Conservation (phyloP, 2,329 filamentous ascomycete species). For the Xylariaceae sp. region DNA sequence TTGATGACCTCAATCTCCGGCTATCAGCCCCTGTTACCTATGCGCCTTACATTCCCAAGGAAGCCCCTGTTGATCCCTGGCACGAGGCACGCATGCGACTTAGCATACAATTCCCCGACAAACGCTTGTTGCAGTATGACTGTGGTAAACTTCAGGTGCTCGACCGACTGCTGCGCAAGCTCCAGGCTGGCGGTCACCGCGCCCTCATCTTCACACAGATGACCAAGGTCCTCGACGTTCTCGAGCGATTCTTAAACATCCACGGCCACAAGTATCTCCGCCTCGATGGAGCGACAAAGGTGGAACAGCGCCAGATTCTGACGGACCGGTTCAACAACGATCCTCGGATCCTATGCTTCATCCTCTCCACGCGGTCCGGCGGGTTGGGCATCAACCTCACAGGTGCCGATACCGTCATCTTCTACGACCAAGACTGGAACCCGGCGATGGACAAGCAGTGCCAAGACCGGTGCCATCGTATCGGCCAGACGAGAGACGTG, state of each 20-base stretch:
- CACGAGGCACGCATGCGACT: slow-evolving; percentile 89
- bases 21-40: slow-evolving; percentile 52
- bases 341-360: slow-evolving; percentile 86
- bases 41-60: slow-evolving; percentile 52
- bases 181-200: slow-evolving; percentile 86
- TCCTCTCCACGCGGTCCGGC: slow-evolving; percentile 88
- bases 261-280: slow-evolving; percentile 96
- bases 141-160: slow-evolving; percentile 93
- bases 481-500: slow-evolving; percentile 94
- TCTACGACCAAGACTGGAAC: slow-evolving; percentile 99
- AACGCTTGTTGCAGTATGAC: slow-evolving; percentile 92
- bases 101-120: slow-evolving; percentile 95
- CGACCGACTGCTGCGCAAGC: slow-evolving; percentile 75
- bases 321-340: slow-evolving; percentile 98
- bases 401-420: slow-evolving; percentile 94
- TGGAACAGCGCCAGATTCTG: slow-evolving; percentile 90
- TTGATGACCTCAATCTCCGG: slow-evolving; percentile 52
- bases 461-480: slow-evolving; percentile 93
- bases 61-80: slow-evolving; percentile 68
- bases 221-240: slow-evolving; percentile 95
- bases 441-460: slow-evolving; percentile 99
- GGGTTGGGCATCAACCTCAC: slow-evolving; percentile 95
- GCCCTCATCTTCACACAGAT: slow-evolving; percentile 99
- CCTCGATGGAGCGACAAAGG: slow-evolving; percentile 91
- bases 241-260: slow-evolving; percentile 97